These are phyloP conservation scores for Peronosclerospora sorghi DNA, from an alignment of 352 stramenopile genomes.

Conservation along the genomic window DNA sequence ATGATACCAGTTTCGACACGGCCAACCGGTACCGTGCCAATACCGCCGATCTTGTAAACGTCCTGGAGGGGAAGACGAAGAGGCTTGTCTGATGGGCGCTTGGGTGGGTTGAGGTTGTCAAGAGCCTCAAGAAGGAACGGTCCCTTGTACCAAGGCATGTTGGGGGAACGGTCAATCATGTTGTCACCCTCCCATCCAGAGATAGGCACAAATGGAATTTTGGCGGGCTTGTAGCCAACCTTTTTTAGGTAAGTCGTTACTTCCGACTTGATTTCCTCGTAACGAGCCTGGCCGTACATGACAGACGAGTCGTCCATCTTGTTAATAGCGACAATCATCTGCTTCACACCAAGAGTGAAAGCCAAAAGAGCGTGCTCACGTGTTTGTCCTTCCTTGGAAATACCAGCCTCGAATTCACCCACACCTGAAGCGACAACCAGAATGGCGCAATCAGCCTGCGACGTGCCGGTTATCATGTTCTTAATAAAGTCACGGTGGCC, in stretches of 20 bases:
- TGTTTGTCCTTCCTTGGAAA: conserved; percentile 92
- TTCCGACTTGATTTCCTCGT: conserved; percentile 90
- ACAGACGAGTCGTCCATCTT: conserved; percentile 97
- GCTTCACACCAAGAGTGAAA: conserved; percentile 95
- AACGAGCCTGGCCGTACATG: conserved; percentile 89
- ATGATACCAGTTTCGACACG: conserved; percentile 95
- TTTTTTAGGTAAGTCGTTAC: conserved; percentile 90
- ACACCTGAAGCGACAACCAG: conserved; percentile 89
- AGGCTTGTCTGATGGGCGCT: conserved; percentile 89
- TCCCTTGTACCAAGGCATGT: conserved; percentile 97
- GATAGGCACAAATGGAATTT: conserved; percentile 94
- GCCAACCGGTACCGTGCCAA: conserved; percentile 94
- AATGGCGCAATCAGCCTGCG: conserved; percentile 95
- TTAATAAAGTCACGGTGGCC: conserved; percentile 99
- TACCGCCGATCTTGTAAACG: conserved; percentile 96
- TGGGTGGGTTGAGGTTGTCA: conserved; percentile 86
- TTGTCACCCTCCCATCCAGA: conserved; percentile 96
- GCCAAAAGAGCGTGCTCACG: conserved; percentile 93
- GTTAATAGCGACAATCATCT: conserved; percentile 97
- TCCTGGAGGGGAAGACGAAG: conserved; percentile 94
- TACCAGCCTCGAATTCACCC: conserved; percentile 92
- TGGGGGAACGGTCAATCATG: conserved; percentile 89
- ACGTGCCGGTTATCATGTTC: conserved; percentile 99
- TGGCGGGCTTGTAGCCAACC: conserved; percentile 93
- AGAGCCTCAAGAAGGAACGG: conserved; percentile 85